A percentile compares a stretch with the other conserved stretches of the same genome.
These are phyloP conservation scores for Thielaviopsis ethacetica DNA, from an alignment of 2,329 filamentous ascomycete genomes.

Conservation along the genomic window DNA sequence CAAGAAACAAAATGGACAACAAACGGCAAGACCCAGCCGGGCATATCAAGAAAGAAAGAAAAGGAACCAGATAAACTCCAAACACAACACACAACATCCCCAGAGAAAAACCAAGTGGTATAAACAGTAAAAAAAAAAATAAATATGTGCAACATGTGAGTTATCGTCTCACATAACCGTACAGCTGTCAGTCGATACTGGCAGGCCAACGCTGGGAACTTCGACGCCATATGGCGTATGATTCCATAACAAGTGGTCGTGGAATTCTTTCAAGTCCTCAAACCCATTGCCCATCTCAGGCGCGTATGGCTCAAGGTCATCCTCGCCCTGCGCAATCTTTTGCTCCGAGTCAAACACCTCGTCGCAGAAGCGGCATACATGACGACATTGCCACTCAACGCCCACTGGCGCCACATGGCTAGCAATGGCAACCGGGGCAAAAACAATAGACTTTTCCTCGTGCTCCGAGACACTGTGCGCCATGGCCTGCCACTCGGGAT, in stretches of 20 bases:
- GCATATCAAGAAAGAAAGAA: background rate
- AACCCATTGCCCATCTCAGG: conserved; percentile 33
- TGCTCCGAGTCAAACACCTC: conserved; percentile 29
- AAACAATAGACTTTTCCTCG: conserved; percentile 34
- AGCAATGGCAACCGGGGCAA: conserved; percentile 39
- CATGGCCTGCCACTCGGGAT: conserved; percentile 35
- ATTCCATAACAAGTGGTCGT: conserved; percentile 40
- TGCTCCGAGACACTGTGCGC: conserved; percentile 25
- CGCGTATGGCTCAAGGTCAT: conserved; percentile 34
- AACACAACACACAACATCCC: background rate
- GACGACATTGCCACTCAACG: conserved; percentile 34
- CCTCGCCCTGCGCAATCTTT: conserved; percentile 24
- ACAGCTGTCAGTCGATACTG: conserved; percentile 24
- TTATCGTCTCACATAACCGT: conserved; percentile 26
- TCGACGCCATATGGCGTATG: conserved; percentile 21
- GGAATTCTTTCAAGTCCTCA: conserved; percentile 30
- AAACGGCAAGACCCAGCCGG: background rate
- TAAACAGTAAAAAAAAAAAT: conserved; percentile 4
- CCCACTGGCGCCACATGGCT: conserved; percentile 36
- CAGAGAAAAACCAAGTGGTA: background rate
- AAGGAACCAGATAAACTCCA: background rate
- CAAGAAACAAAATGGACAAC: conserved; percentile 4
- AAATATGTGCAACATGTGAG: background rate
- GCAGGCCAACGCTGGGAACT: conserved; percentile 21
- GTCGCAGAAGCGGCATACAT: conserved; percentile 42